A percentile compares a stretch with the other conserved stretches of the same genome.
These are phyloP conservation scores for Hypoxylon fragiforme DNA, from an alignment of 495 filamentous ascomycete genomes.

Conservation along the genomic window DNA sequence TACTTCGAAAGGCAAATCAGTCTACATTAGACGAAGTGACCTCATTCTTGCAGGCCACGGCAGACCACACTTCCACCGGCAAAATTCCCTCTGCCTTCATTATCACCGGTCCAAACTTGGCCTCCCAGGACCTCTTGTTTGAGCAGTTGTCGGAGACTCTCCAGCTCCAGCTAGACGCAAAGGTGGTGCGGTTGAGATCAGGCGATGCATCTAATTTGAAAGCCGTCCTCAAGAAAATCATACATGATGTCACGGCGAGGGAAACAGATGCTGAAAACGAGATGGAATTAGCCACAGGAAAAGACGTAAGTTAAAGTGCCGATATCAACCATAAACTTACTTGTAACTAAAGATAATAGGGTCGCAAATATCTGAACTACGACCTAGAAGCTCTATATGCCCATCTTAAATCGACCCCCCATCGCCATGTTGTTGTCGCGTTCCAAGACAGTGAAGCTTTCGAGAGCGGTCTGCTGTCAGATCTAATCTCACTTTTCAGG, in stretches of 20 bases:
- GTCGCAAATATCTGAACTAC: constrained; percentile 80
- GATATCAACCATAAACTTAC: background rate
- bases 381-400: constrained; percentile 82
- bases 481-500: constrained; percentile 78
- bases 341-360: constrained; percentile 44
- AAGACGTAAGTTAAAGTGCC: constrained; percentile 50
- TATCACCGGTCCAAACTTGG: constrained; percentile 83
- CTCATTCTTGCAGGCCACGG: constrained; percentile 63
- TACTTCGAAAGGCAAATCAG: constrained; percentile 66
- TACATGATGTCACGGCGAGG: constrained; percentile 60
- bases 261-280: constrained; percentile 55
- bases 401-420: constrained; percentile 56
- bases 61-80: constrained; percentile 39
- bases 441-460: constrained; percentile 94
- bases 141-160: constrained; percentile 64
- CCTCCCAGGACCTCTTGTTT: constrained; percentile 74
- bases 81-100: constrained; percentile 79
- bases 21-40: constrained; percentile 64
- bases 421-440: constrained; percentile 69
- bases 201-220: constrained; percentile 83
- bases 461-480: constrained; percentile 73
- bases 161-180: constrained; percentile 49
- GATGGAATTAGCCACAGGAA: constrained; percentile 46
- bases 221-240: constrained; percentile 77
- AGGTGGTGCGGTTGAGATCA: constrained; percentile 72